Evolutionary conservation across 352 stramenopile species (phyloP).

Genomic region (Globisporangium middletonii): DNA sequence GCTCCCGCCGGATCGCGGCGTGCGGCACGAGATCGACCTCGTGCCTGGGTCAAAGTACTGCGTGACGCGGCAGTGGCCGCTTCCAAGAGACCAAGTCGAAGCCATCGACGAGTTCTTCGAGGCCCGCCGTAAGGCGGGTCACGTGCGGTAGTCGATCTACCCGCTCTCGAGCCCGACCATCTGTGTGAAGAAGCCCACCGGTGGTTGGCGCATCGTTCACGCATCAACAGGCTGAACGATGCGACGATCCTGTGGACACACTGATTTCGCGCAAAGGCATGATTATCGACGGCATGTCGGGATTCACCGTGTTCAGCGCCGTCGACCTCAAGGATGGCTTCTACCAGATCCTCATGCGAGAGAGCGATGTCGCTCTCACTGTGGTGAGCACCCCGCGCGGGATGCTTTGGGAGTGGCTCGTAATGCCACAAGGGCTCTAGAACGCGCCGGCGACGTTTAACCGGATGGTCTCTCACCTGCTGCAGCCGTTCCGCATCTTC

Average conservation of each 20-base stretch:
- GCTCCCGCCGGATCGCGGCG: not conserved
- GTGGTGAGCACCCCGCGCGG: not conserved
- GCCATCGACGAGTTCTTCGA: conserved; percentile 20
- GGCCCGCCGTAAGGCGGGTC: conserved; percentile 10
- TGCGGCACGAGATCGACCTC: conserved; percentile 22
- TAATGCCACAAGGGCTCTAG: not conserved
- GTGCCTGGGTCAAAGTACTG: conserved; percentile 21
- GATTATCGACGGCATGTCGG: conserved; percentile 9
- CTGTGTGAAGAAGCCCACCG: conserved; percentile 22
- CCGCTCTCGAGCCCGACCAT: conserved; percentile 21
- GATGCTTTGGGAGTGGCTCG: not conserved
- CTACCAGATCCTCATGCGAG: not conserved
- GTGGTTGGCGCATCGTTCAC: conserved; percentile 24
- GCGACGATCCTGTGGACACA: conserved; percentile 21
- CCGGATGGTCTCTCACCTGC: too few relatives aligned
- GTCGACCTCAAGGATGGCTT: not conserved
- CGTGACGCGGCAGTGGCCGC: conserved; percentile 20
- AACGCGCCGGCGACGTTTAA: not conserved
- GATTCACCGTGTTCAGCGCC: not conserved
- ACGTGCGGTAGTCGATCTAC: conserved; percentile 15
- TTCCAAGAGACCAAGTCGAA: conserved; percentile 18
- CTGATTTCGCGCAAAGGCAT: conserved; percentile 22
- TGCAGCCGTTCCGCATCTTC: too few relatives aligned
- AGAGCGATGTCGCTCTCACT: not conserved
- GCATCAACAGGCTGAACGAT: conserved; percentile 22